These are phyloP conservation scores for Fonsecaea monophora DNA, from an alignment of 2,329 filamentous ascomycete genomes.

Conservation along the genomic window DNA sequence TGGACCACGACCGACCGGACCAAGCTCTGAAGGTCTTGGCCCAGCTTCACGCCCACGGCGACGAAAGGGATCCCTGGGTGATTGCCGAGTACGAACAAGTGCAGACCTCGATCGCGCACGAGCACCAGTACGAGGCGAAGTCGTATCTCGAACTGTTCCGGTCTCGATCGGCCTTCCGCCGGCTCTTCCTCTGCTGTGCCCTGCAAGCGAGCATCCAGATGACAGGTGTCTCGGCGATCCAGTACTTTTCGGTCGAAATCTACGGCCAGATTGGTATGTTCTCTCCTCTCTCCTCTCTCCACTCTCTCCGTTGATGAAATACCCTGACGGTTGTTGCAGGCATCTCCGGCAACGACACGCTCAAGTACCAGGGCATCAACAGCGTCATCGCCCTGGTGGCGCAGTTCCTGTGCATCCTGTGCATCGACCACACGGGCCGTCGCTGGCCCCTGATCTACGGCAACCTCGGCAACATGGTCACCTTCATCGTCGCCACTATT, in stretches of 20 bases:
- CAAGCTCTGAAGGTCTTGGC: conserved; percentile 72
- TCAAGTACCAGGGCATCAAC: conserved; percentile 79
- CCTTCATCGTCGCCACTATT: conserved; percentile 71
- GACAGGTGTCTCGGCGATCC: conserved; percentile 76
- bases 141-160: conserved; percentile 73
- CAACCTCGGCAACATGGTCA: conserved; percentile 73
- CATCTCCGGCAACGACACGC: conserved; percentile 67
- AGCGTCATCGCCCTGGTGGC: conserved; percentile 73
- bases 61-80: conserved; percentile 72
- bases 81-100: conserved; percentile 75
- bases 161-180: conserved; percentile 70
- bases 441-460: conserved; percentile 75
- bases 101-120: conserved; percentile 68
- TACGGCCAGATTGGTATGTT: conserved; percentile 66
- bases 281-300: neutral
- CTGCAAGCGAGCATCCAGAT: conserved; percentile 76
- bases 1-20: conserved; percentile 71
- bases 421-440: conserved; percentile 72
- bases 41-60: conserved; percentile 71
- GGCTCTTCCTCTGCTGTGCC: conserved; percentile 72
- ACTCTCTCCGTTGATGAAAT: too few species aligned
- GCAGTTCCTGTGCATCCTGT: conserved; percentile 70
- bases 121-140: conserved; percentile 73
- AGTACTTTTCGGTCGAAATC: conserved; percentile 74
- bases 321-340: conserved; percentile 53